phyloP scores from a whole-genome alignment of 352 stramenopile genomes.

The Phytophthora sansomeana region DNA sequence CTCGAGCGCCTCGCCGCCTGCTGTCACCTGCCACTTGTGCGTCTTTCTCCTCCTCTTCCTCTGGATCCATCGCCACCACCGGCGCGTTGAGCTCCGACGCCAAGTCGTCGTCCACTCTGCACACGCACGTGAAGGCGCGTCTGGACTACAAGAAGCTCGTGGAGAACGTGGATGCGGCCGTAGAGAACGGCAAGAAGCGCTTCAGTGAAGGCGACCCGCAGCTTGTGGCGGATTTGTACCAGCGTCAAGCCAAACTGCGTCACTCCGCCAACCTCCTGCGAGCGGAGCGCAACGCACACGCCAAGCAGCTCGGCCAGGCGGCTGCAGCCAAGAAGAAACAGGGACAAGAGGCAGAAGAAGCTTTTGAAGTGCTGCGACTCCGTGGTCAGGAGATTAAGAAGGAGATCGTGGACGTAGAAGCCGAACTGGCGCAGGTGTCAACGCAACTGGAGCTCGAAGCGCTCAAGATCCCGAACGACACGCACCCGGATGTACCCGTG shows the following conservation, averaged over 20 bases:
- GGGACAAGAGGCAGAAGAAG: slow-evolving; percentile 23
- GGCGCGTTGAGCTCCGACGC: slow-evolving; percentile 5
- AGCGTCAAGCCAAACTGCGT: slow-evolving; percentile 59
- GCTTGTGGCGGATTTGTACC: slow-evolving; percentile 73
- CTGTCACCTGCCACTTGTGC: background rate
- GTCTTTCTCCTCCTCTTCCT: slow-evolving; percentile 5
- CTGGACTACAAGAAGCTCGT: slow-evolving; percentile 82
- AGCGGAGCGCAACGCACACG: slow-evolving; percentile 70
- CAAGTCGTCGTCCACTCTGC: slow-evolving; percentile 47
- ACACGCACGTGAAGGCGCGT: slow-evolving; percentile 71
- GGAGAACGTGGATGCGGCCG: slow-evolving; percentile 56
- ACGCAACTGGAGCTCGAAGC: slow-evolving; percentile 69
- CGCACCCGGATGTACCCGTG: slow-evolving; percentile 72
- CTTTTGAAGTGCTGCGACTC: slow-evolving; percentile 48
- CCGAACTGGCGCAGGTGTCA: slow-evolving; percentile 51
- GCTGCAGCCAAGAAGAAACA: slow-evolving; percentile 49
- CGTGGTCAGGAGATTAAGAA: slow-evolving; percentile 66
- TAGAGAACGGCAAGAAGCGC: slow-evolving; percentile 72
- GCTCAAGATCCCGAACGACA: slow-evolving; percentile 82
- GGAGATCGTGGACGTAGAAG: slow-evolving; percentile 55
- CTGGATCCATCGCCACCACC: slow-evolving; percentile 21
- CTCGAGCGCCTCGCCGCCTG: background rate
- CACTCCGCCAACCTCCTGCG: slow-evolving; percentile 67
- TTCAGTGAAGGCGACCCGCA: slow-evolving; percentile 71
- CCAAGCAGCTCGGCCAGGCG: slow-evolving; percentile 65